A percentile compares a stretch with the other conserved stretches of the same genome.
These are phyloP conservation scores for Barbatosphaeria neglecta DNA, from an alignment of 495 filamentous ascomycete species.

Conservation along the genomic window DNA sequence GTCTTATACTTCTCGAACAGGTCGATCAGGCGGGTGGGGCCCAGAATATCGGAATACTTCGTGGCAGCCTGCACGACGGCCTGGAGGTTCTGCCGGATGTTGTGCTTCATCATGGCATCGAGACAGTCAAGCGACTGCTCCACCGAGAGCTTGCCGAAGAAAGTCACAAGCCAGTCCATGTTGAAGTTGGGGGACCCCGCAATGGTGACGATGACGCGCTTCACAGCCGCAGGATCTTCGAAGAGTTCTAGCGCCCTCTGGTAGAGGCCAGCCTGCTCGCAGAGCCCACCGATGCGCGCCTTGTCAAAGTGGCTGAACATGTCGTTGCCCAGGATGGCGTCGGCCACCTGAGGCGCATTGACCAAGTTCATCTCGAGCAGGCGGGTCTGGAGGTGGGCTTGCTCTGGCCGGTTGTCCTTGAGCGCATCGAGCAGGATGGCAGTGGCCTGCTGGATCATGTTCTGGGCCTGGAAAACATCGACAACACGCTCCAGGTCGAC, in stretches of 20 bases:
- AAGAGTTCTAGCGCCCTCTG: conserved; percentile 91
- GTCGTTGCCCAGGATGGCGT: conserved; percentile 92
- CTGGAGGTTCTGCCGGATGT: conserved; percentile 94
- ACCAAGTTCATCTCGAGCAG: conserved; percentile 96
- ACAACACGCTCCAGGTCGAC: conserved; percentile 92
- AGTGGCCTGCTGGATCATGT: conserved; percentile 94
- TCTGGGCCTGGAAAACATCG: conserved; percentile 93
- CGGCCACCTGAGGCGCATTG: conserved; percentile 92
- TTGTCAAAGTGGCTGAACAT: conserved; percentile 97
- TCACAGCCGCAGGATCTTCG: conserved; percentile 79
- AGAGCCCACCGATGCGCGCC: conserved; percentile 72
- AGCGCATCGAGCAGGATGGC: conserved; percentile 92
- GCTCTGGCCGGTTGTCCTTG: conserved; percentile 87
- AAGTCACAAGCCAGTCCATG: conserved; percentile 80
- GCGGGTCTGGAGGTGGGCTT: conserved; percentile 84
- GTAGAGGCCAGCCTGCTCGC: conserved; percentile 77
- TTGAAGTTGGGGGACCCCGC: conserved; percentile 70
- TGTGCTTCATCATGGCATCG: conserved; percentile 88
- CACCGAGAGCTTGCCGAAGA: conserved; percentile 85
- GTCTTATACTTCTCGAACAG: conserved; percentile 96
- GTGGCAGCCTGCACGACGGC: conserved; percentile 89
- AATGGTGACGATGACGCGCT: conserved; percentile 72
- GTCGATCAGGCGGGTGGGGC: conserved; percentile 76
- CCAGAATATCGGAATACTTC: conserved; percentile 96
- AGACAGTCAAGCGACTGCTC: conserved; percentile 91